phyloP scores from a whole-genome alignment of 257 asterid genomes.

The Solanum piurae region DNA sequence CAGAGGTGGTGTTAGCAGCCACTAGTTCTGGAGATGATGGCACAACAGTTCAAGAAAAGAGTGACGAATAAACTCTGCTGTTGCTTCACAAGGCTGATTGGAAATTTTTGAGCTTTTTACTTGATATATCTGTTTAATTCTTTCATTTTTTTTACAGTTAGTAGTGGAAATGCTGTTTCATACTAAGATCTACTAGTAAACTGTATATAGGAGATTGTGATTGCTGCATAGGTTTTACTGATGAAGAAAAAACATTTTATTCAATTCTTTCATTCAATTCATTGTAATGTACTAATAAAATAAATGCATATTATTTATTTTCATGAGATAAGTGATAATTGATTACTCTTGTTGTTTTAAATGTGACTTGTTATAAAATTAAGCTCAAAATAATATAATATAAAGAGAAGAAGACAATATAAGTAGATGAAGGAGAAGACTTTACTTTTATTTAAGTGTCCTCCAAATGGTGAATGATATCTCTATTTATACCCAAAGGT shows the following conservation, averaged over 20 bases:
- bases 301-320: background rate
- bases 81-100: background rate
- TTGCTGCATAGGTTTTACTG: background rate
- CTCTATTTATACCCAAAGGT: no score
- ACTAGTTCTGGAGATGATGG: constrained; percentile 25
- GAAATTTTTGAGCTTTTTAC: background rate
- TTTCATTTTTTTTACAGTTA: constrained; percentile 11
- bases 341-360: no score
- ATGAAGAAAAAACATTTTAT: background rate
- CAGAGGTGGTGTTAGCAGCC: constrained; percentile 16
- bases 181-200: background rate
- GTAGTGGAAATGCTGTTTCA: background rate
- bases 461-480: no score
- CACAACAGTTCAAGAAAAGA: constrained; percentile 10
- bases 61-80: constrained; percentile 11
- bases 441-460: no score
- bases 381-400: no score
- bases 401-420: no score
- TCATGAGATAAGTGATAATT: background rate
- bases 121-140: constrained; percentile 10
- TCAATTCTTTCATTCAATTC: background rate
- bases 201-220: constrained; percentile 1
- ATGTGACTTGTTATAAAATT: no score
- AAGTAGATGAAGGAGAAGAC: no score
- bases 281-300: background rate